Base-by-base conservation (phyloP, 1,139 yeast genomes). In the Candida pseudocylindracea region DNA sequence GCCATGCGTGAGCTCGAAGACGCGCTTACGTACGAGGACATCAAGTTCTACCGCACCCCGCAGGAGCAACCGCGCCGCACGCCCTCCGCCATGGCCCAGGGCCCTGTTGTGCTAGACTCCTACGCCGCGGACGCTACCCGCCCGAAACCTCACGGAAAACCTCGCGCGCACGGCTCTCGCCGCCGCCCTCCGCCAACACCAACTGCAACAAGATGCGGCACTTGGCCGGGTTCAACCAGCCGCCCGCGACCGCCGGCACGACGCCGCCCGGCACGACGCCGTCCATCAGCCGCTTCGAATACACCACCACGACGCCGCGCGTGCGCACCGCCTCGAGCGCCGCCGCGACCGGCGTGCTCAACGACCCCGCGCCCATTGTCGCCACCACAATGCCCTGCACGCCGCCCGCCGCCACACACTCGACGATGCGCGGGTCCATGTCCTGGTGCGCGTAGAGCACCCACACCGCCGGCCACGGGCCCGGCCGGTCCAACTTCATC, bases 321-420 rank as follows among this genome's bases (percentile, higher is more conserved):
- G 49, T 43, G 11, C 46, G 39, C 13, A 42, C 32, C 39, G 57
- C 51, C 10, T 39, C 33, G 31, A 63, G 38, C 12, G 50, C 51
- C 31, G 56, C 53, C 41, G 67, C 68, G 2, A 74, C 66, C 11
- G 45, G 48, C 10, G 60, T 65, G 25, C 70, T 57, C 51, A 72
- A 50, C 2, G 76, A 67, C 1, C 81, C 81, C 1, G 80, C 78
- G 28, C 81, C 81, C 64, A 72, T 66, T 4, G 78, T 68, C 1
- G 80, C 81, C 32, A 72, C 51, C 1, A 72, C 68, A 15, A 72
- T 45, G 2, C 80, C 81, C 37, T 57, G 50, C 4, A 59, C 55
- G 7, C 52, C 53, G 12, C 57, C 53, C 29, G 58, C 55, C 11
- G 61, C 46, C 0, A 64, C 56, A 13, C 67, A 39, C 30, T 57